Base-by-base conservation (phyloP, 139 green algal genomes). In the Chlamydomonas sp. region DNA sequence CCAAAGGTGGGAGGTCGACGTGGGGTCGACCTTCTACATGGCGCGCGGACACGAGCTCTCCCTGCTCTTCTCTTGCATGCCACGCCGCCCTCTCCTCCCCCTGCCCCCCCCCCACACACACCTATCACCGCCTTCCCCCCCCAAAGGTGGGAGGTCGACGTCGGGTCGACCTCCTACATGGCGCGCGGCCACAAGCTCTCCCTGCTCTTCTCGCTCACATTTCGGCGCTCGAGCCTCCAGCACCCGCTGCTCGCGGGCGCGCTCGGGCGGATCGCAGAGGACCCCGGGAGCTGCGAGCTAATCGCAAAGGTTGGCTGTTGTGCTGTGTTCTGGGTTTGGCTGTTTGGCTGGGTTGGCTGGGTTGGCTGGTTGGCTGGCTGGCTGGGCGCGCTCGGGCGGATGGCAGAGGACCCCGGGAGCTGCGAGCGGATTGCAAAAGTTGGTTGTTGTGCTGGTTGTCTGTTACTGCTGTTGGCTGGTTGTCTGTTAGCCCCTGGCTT, bases 241-340 rank as follows among this genome's bases (percentile, higher is more conserved):
- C 60, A 68, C 34, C 60, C 35, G 5, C 6, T 70, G 26, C 63
- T 70, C 5, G 35, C 63, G n/a, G 63, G 63, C 4, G 63, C 63
- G 20, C 37, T 70, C 10, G 60, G 60, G 26, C 77, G 82, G 3
- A 78, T 98, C 35, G 83, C 86, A 2, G 85, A 96, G 79, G 88
- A 96, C 58, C 65, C 71, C 5, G 71, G 73, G n/a, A 90, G 91
- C 75, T 87, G 90, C 38, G 79, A 86, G 48, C 70, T 82, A n/a
- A 92, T 98, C 38, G 73, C 76, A 0, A 76, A 77, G n/a, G n/a
- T n/a, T n/a, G n/a, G n/a, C n/a, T n/a, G n/a, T n/a, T n/a, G n/a
- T n/a, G n/a, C n/a, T n/a, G n/a, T n/a, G n/a, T n/a, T n/a, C n/a
- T n/a, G n/a, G n/a, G n/a, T n/a, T n/a, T n/a, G n/a, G n/a, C n/a